Evolutionary conservation across 2,329 filamentous ascomycete genomes (phyloP).

Genomic region (Paracoccidioides brasiliensis): DNA sequence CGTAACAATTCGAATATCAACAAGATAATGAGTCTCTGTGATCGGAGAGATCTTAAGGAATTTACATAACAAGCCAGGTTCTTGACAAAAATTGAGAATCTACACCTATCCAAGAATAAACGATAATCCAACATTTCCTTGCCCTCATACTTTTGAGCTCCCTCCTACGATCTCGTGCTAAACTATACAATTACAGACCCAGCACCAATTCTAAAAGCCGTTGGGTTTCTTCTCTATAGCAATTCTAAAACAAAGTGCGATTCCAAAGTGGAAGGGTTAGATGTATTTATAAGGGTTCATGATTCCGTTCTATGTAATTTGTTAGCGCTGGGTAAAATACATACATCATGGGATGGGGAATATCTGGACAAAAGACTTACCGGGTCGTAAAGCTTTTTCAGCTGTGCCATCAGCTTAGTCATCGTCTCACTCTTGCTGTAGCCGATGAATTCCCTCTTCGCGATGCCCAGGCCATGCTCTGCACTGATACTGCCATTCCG

Average conservation of each 20-base stretch:
- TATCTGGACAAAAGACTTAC: constrained; percentile 41
- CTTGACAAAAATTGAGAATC: background rate
- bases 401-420: constrained; percentile 82
- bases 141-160: background rate
- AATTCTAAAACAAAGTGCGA: background rate
- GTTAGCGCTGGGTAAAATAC: constrained; percentile 10
- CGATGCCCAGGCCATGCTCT: constrained; percentile 84
- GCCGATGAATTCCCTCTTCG: constrained; percentile 90
- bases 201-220: background rate
- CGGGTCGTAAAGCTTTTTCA: constrained; percentile 89
- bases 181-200: background rate
- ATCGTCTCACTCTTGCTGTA: constrained; percentile 84
- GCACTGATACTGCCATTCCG: constrained; percentile 88
- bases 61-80: background rate
- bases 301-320: constrained; percentile 62
- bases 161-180: background rate
- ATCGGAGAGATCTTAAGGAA: background rate
- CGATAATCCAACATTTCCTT: background rate
- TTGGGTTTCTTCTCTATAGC: background rate
- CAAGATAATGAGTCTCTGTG: background rate
- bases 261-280: constrained; percentile 16
- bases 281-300: constrained; percentile 99
- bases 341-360: background rate
- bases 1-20: no score
- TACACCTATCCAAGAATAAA: background rate